A percentile compares a stretch with the other conserved stretches of the same genome.
phyloP scores from a whole-genome alignment of 2,329 filamentous ascomycete genomes.

The Colletotrichum melonis region DNA sequence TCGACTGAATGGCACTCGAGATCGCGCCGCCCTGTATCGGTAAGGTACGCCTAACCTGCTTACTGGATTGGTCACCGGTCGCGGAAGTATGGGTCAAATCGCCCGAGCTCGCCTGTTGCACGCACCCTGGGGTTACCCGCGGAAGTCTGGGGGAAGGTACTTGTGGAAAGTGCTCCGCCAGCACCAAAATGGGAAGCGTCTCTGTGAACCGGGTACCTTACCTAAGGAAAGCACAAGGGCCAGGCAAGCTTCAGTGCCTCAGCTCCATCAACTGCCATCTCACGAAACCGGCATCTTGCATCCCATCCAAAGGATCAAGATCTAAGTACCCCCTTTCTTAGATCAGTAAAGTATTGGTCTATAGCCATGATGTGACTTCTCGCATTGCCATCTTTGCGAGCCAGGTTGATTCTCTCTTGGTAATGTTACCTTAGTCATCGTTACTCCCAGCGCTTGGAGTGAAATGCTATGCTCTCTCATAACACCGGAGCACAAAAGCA shows the following conservation, averaged over 20 bases:
- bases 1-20: constrained; percentile 14
- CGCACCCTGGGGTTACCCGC: constrained; percentile 5
- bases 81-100: constrained; percentile 27
- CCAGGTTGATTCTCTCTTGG: background rate
- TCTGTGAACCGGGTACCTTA: background rate
- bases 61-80: constrained; percentile 29
- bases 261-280: background rate
- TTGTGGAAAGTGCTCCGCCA: background rate
- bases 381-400: background rate
- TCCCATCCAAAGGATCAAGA: background rate
- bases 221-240: background rate
- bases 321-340: background rate
- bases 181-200: background rate
- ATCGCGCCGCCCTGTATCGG: constrained; percentile 23
- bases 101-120: constrained; percentile 16
- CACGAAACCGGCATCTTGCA: background rate
- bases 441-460: background rate
- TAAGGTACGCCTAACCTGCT: constrained; percentile 22
- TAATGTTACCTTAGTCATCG: background rate
- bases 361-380: background rate
- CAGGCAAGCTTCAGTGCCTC: background rate
- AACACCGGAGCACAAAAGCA: background rate
- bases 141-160: constrained; percentile 25
- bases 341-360: background rate
- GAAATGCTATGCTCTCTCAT: background rate